Evolutionary conservation across 2,329 filamentous ascomycete genomes (phyloP), one percentile per base, ranked within the genome.

Genomic region (Colletotrichum filicis): DNA sequence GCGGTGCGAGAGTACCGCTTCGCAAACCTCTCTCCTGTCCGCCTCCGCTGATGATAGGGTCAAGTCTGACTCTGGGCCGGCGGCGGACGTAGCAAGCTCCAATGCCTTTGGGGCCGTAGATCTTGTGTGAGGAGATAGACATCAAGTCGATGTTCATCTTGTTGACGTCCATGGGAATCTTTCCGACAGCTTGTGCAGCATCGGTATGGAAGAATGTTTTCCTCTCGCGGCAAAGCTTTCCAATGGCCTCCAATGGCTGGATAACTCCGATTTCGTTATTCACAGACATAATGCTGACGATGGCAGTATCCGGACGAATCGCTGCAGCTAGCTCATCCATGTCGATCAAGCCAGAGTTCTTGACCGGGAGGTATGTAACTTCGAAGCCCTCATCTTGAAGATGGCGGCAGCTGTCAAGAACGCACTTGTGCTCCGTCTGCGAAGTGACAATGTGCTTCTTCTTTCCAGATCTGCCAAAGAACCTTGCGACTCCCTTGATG

Each of bases 191-290:
- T 85, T 99, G 97, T 1, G 97, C 97, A 64, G 89, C 97, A 82
- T 99, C 97, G 28, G 95, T 97, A 85, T 99, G 97, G 90, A 99
- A 99, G 85, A 98, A 99, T 57, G 98, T 88, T 87, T 98, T 98
- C 84, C 94, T 97, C 67, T 91, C 89, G 63, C 97, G 92, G 84
- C 97, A 99, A 16, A 99, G 87, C 84, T 93, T 93, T 79, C 97
- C 97, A 81, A 99, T 99, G 85, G 98, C 91, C 78, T 95, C 94
- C 71, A 99, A 85, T 1, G 97, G 97, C 83, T 99, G 97, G 71
- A 99, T 97, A n/a, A 99, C 97, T 80, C 97, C 97, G 79, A 99
- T 98, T 85, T 99, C 97, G 83, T 99, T 99, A 87, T 99, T 99
- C 79, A 99, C 97, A 1, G 97, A 92, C 97, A 99, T 99, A 83